Percentiles rank a stretch among this genome's conserved stretches.
These are phyloP conservation scores for Phascolomyces articulosus DNA, from an alignment of 371 early-diverging fungal genomes.

Conservation along the genomic window DNA sequence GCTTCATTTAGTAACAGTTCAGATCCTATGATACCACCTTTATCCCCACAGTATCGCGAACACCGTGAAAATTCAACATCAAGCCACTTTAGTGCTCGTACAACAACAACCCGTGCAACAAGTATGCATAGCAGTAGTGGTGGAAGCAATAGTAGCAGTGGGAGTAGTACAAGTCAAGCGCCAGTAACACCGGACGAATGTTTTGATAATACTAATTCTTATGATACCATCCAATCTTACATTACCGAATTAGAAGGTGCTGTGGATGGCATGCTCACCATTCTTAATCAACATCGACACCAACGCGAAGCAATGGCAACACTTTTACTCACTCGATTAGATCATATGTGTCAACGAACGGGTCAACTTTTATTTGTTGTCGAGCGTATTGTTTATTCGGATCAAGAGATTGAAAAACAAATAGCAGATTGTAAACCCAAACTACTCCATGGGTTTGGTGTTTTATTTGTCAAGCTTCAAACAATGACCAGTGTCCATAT, in stretches of 20 bases:
- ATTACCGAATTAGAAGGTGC: conserved; percentile 25
- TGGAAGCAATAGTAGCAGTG: not conserved
- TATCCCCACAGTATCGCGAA: not conserved
- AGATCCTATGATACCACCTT: not conserved
- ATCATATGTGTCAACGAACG: conserved; percentile 40
- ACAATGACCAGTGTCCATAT: conserved; percentile 44
- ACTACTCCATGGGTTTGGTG: conserved; percentile 64
- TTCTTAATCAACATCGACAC: conserved; percentile 3
- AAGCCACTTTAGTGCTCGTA: not conserved
- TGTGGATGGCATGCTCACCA: conserved; percentile 30
- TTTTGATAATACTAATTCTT: conserved; percentile 25
- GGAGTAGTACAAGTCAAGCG: not conserved
- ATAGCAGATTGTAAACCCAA: conserved; percentile 31
- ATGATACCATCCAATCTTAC: not conserved
- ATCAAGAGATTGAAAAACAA: not conserved
- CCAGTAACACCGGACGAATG: conserved; percentile 6
- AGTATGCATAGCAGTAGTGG: not conserved
- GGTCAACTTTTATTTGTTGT: conserved; percentile 32
- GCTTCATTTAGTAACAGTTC: too few relatives aligned
- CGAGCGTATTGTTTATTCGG: conserved; percentile 28
- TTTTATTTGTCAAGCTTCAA: conserved; percentile 65
- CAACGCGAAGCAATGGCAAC: conserved; percentile 24
- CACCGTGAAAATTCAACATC: conserved; percentile 15
- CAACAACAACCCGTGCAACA: not conserved
- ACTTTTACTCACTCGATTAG: conserved; percentile 52